These are phyloP conservation scores for Phytomonas sp. DNA, from an alignment of 208 protist genomes.

Conservation along the genomic window DNA sequence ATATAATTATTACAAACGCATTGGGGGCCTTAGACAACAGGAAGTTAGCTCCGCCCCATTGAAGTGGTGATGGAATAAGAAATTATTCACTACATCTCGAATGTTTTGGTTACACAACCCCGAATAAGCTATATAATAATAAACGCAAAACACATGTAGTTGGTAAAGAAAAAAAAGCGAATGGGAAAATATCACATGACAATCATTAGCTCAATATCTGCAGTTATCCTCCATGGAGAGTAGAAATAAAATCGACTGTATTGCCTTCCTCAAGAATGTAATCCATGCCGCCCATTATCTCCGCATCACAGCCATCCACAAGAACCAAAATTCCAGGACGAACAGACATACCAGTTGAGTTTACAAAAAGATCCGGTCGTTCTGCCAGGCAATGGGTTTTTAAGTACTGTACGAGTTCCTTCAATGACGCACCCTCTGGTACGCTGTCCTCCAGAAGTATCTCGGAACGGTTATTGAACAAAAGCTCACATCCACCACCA, in stretches of 20 bases:
- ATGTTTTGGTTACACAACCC: background rate
- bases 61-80: background rate
- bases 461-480: constrained; percentile 52
- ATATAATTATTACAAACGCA: constrained; percentile 1
- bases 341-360: constrained; percentile 41
- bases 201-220: background rate
- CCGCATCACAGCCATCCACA: constrained; percentile 90
- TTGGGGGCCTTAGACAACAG: constrained; percentile 8
- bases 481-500: constrained; percentile 72
- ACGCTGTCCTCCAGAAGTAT: constrained; percentile 29
- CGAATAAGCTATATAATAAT: constrained; percentile 4
- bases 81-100: background rate
- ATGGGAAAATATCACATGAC: background rate
- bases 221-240: constrained; percentile 87
- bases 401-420: constrained; percentile 47
- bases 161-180: constrained; percentile 9
- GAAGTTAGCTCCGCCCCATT: background rate
- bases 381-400: constrained; percentile 48
- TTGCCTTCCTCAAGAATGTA: constrained; percentile 82
- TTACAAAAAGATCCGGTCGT: constrained; percentile 66
- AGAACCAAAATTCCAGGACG: constrained; percentile 91
- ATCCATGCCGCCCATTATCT: constrained; percentile 80
- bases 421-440: constrained; percentile 29
- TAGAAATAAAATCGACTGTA: constrained; percentile 90
- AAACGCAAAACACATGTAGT: constrained; percentile 12